Base-by-base conservation (phyloP, 2,329 filamentous ascomycete genomes). In the Didymella lethalis region DNA sequence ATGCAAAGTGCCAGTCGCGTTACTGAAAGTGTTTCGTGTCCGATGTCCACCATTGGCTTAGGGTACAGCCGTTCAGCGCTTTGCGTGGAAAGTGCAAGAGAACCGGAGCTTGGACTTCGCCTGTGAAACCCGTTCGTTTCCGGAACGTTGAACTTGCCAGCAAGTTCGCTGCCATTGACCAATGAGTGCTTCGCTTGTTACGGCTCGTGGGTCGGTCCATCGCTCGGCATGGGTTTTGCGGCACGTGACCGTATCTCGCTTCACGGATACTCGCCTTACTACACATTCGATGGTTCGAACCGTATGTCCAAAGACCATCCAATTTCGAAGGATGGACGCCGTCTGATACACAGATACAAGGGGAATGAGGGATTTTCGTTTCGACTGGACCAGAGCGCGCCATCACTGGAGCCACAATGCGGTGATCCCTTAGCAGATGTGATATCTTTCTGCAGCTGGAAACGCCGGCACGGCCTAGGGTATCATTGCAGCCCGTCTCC, bases 401-500 rank as follows among this genome's bases (percentile, higher is more conserved):
- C 75, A 77, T 78, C 65, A 67, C 74, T 59, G 72, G 75, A 78
- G 79, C 80, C 79, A 82, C 79, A 75, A 77, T 64, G 66, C 68
- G 66, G 70, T 72, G 68, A 75, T 74, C 74, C 68, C 72, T 71
- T 75, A 75, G 72, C 66, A 75, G 63, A 73, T 77, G 75, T 77
- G 76, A 77, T 78, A 75, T 72, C 69, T 72, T 62, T 75, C 71
- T 79, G 77, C 78, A 77, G 73, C 73, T 77, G 73, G 73, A 74
- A 54, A 72, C 73, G 72, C 72, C 76, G 69, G 76, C 70, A 77
- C 71, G 69, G 74, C 68, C 76, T 78, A 78, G 73, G 77, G 77
- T 79, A 71, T 75, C 77, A 79, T 78, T 76, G 75, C 76, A 79
- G 73, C 74, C 66, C 69, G 73, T 75, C 71, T 75, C 68, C 73